phyloP scores from a whole-genome alignment of 1,139 yeast genomes.

The Nadsonia commutata region DNA sequence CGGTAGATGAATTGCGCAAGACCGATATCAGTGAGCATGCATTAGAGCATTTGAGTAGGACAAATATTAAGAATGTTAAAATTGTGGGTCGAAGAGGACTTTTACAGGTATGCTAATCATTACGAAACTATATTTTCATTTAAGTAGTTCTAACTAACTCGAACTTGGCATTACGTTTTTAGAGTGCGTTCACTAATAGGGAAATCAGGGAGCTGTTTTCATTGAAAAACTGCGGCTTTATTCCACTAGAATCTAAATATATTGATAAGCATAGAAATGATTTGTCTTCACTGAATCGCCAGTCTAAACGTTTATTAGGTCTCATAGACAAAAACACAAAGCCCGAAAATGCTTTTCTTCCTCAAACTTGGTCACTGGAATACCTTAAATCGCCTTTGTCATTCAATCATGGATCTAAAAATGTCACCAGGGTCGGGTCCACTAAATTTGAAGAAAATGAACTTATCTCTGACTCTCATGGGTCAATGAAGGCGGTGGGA shows the following conservation, averaged over 20 bases:
- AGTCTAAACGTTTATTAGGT: slow-evolving; percentile 3
- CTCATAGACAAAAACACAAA: slow-evolving; percentile 1
- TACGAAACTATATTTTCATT: no score
- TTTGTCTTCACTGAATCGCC: not conserved
- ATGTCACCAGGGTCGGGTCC: slow-evolving; percentile 29
- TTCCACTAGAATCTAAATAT: slow-evolving; percentile 3
- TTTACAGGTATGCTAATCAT: slow-evolving; percentile 13
- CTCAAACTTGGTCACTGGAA: slow-evolving; percentile 51
- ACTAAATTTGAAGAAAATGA: slow-evolving; percentile 36
- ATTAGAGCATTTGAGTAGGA: slow-evolving; percentile 32
- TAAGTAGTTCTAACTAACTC: not conserved
- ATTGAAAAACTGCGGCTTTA: slow-evolving; percentile 23
- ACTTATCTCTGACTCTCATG: slow-evolving; percentile 22
- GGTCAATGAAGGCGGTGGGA: slow-evolving; percentile 26
- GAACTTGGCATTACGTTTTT: slow-evolving; percentile 19
- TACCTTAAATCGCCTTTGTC: slow-evolving; percentile 55
- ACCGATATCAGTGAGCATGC: slow-evolving; percentile 71
- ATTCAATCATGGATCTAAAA: slow-evolving; percentile 28
- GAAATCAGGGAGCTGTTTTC: slow-evolving; percentile 77
- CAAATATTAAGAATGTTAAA: slow-evolving; percentile 46
- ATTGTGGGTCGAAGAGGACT: slow-evolving; percentile 82
- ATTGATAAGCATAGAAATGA: slow-evolving; percentile 8
- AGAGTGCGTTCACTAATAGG: slow-evolving; percentile 84
- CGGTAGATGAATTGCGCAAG: slow-evolving; percentile 29
- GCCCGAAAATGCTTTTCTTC: slow-evolving; percentile 7